These are phyloP conservation scores for Chenopodium suecicum DNA, from an alignment of 148 eudicot genomes.

Conservation along the genomic window DNA sequence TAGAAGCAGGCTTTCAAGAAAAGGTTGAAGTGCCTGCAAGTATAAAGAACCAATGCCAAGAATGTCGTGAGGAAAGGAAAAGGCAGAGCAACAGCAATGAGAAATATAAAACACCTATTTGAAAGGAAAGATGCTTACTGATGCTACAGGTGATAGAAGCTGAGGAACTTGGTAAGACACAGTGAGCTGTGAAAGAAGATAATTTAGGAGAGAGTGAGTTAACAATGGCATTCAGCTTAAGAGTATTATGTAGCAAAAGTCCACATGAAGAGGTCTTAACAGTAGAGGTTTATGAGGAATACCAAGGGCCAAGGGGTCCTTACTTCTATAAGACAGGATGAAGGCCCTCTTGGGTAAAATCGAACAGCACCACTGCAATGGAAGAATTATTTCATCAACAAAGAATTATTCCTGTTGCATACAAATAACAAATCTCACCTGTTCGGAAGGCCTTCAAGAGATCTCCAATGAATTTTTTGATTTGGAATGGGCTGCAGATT, in stretches of 20 bases:
- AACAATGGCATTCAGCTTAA: too few relatives aligned
- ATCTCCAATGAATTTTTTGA: conserved; percentile 97
- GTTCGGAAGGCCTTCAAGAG: conserved; percentile 91
- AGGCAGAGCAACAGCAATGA: neutral
- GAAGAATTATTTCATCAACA: conserved; percentile 3
- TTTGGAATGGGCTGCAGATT: conserved; percentile 95
- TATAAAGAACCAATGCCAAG: neutral
- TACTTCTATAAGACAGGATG: conserved; percentile 82
- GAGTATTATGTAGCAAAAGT: too few relatives aligned
- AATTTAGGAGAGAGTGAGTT: neutral
- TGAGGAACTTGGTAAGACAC: conserved; percentile 96
- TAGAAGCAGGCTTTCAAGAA: conserved; percentile 64
- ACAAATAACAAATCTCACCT: conserved; percentile 40
- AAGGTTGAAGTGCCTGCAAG: conserved; percentile 81
- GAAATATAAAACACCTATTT: neutral
- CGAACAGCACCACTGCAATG: conserved; percentile 92
- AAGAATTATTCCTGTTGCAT: neutral
- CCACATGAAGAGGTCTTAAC: too few relatives aligned
- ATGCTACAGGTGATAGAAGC: conserved; percentile 77
- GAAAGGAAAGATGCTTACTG: conserved; percentile 57
- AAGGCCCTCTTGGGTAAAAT: conserved; percentile 86
- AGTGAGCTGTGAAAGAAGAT: conserved; percentile 61
- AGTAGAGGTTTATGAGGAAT: too few relatives aligned
- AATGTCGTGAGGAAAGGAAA: neutral
- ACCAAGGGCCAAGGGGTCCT: conserved; percentile 28